These are phyloP conservation scores for Monilinia fructigena DNA, from an alignment of 2,329 filamentous ascomycete species.

Conservation along the genomic window DNA sequence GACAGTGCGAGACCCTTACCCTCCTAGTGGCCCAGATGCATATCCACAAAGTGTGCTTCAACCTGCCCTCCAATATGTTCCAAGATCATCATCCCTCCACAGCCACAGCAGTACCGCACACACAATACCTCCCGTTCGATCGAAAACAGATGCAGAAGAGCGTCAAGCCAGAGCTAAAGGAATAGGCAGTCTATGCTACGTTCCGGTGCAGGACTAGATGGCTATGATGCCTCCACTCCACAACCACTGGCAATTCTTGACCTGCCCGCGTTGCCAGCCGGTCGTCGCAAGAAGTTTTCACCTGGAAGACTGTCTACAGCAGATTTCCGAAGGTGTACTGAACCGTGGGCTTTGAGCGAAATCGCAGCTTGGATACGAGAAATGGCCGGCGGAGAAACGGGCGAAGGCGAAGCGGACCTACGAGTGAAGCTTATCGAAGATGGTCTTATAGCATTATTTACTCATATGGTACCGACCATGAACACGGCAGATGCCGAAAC, in stretches of 20 bases:
- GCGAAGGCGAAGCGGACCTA: slow-evolving; percentile 83
- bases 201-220: slow-evolving; percentile 53
- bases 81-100: slow-evolving; percentile 77
- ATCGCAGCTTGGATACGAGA: slow-evolving; percentile 83
- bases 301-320: slow-evolving; percentile 76
- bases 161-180: slow-evolving; percentile 55
- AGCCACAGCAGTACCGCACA: slow-evolving; percentile 79
- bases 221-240: slow-evolving; percentile 56
- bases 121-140: slow-evolving; percentile 78
- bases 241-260: slow-evolving; percentile 66
- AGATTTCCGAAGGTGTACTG: slow-evolving; percentile 80
- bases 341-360: slow-evolving; percentile 92
- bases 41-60: slow-evolving; percentile 47
- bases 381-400: slow-evolving; percentile 57
- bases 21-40: slow-evolving; percentile 36
- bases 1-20: slow-evolving; percentile 38
- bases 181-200: slow-evolving; percentile 52
- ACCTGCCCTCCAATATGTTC: slow-evolving; percentile 47
- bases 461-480: slow-evolving; percentile 94
- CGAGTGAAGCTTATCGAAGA: slow-evolving; percentile 83
- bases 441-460: slow-evolving; percentile 84
- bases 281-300: slow-evolving; percentile 78
- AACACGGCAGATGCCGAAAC: slow-evolving; percentile 95
- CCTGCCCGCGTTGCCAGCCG: slow-evolving; percentile 77
- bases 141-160: slow-evolving; percentile 85